Conservation (phyloP, 1,284 basidiomycete genomes). For the Leccinum subatratum region DNA sequence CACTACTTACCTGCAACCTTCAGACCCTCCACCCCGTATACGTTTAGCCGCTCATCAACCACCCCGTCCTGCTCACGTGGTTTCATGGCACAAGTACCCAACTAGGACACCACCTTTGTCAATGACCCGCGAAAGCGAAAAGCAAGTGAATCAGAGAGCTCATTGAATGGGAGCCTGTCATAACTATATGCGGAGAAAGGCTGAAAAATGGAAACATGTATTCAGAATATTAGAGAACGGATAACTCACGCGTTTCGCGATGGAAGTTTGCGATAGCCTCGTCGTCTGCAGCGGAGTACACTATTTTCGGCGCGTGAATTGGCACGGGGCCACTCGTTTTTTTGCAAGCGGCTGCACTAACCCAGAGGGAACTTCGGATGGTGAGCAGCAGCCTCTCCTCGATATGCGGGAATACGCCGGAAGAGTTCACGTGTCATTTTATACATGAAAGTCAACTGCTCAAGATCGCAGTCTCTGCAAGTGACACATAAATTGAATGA, state of each 20-base stretch:
- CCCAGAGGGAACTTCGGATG: constrained; percentile 22
- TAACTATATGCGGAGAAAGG: not conserved
- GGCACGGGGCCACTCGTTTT: constrained; percentile 37
- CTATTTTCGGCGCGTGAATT: constrained; percentile 42
- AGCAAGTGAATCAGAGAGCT: constrained; percentile 12
- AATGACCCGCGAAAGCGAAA: not conserved
- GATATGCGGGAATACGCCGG: not conserved
- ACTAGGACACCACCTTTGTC: not conserved
- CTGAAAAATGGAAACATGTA: not conserved
- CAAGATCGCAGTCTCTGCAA: not conserved
- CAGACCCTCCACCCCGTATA: constrained; percentile 18
- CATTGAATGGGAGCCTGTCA: constrained; percentile 39
- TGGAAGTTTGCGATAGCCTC: constrained; percentile 43
- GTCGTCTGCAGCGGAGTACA: constrained; percentile 54
- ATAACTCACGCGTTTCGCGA: constrained; percentile 27
- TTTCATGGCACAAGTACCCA: constrained; percentile 25
- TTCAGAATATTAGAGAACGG: not conserved
- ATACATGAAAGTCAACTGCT: not conserved
- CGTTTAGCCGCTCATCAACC: constrained; percentile 18
- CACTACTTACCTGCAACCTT: constrained; percentile 19
- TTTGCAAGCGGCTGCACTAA: constrained; percentile 40
- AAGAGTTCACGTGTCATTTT: not conserved
- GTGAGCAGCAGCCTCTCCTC: not conserved
- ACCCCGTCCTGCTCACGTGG: constrained; percentile 13
- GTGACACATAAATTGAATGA: not conserved